These are phyloP conservation scores for Chaetomiaceae sp. DNA, from an alignment of 2,329 filamentous ascomycete species.

Conservation along the genomic window DNA sequence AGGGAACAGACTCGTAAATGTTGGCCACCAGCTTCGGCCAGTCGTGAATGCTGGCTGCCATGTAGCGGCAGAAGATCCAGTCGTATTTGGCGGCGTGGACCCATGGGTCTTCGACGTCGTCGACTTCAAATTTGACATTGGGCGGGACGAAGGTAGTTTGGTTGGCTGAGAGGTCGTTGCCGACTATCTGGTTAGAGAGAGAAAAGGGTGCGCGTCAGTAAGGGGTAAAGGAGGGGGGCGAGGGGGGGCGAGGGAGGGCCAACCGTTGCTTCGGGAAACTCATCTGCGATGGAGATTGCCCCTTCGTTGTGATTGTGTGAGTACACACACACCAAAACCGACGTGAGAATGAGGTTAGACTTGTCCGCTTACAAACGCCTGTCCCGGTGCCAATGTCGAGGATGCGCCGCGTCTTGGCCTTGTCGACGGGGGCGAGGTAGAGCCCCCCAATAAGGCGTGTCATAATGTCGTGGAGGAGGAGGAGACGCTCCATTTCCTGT, in stretches of 20 bases:
- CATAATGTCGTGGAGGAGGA: conserved; percentile 1
- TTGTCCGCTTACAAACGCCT: conserved; percentile 6
- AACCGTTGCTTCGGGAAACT: conserved; percentile 12
- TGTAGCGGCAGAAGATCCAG: conserved; percentile 37
- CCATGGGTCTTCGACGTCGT: conserved; percentile 24
- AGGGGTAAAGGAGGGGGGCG: background rate
- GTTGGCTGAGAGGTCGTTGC: conserved; percentile 6
- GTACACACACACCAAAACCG: no score
- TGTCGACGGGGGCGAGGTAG: conserved; percentile 1
- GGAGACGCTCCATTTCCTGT: conserved; percentile 1
- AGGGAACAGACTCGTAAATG: conserved; percentile 24
- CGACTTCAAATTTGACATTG: conserved; percentile 17
- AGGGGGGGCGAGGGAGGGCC: background rate
- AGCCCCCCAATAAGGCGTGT: background rate
- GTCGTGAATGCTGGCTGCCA: conserved; percentile 34
- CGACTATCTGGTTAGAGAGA: background rate
- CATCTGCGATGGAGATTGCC: conserved; percentile 14
- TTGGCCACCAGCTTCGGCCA: conserved; percentile 28
- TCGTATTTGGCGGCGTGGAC: conserved; percentile 27
- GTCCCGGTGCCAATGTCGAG: conserved; percentile 8
- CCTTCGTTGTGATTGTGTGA: background rate
- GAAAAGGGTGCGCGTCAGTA: background rate
- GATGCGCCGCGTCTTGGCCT: conserved; percentile 1
- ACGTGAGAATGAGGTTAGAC: no score
- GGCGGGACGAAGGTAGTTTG: conserved; percentile 3